Evolutionary conservation across 2,329 filamentous ascomycete species (phyloP), one percentile per base, ranked within the genome.

Genomic region (Scedosporium aurantiacum): DNA sequence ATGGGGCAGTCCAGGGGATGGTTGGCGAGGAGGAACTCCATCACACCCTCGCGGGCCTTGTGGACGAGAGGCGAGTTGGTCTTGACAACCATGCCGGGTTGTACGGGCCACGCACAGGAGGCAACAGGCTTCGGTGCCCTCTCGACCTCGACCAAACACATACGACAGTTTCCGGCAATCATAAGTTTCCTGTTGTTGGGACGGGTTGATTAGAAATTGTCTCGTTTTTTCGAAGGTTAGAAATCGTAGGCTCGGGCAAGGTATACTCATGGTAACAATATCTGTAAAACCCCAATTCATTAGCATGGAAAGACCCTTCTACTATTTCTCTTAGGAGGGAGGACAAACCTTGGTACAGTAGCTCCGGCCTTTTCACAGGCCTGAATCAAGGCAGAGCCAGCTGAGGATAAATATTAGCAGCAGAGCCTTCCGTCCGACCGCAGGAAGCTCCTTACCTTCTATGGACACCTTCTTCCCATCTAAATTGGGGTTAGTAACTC

Each of bases 161-260:
- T 99, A 80, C 94, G 91, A 77, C 94, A 99, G 79, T 97, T 99
- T 77, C 94, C 94, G 71, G 94, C 94, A 82, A 99, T 96, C 88
- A 96, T 91, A 68, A 99, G 84, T 79, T 99, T 97, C 75, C 90
- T 93, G 71, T 70, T 66, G 61, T 68, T 68, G 41, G 27, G 28
- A 37, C 16, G n/a, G 21, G 55, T n/a, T 62, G 68, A 73, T 82
- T 70, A 82, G 79, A 68, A 60, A 62, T 67, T 61, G 61, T 61
- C 60, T 55, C 41, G 52, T 32, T 32, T 32, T 32, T 57, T 25
- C 37, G 18, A 41, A 32, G 12, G 12, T 55, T 25, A 27, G 8
- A 18, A 14, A 40, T 50, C 56, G 55, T 16, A 10, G 28, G 27
- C 4, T 54, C 37, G 58, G 58, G 61, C 5, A 52, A 16, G 66